Evolutionary conservation across 2,329 filamentous ascomycete species (phyloP).

Genomic region (Aspergillus ochraceoroseus): DNA sequence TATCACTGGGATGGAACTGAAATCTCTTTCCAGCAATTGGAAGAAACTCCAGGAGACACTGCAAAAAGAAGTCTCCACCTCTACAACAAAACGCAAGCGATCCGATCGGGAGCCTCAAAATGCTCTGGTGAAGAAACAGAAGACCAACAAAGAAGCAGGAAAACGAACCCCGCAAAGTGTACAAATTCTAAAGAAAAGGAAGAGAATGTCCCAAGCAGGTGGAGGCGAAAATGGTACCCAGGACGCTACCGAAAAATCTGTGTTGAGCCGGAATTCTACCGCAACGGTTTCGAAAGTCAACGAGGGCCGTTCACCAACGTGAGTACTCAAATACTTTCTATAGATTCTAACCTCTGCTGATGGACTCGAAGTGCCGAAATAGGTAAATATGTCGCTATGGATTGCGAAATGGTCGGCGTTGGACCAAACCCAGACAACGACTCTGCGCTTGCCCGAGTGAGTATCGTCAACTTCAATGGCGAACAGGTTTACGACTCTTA

Average conservation of each 20-base stretch:
- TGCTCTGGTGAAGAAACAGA: constrained; percentile 34
- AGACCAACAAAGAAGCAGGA: constrained; percentile 20
- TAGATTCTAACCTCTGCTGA: constrained; percentile 17
- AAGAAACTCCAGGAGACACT: constrained; percentile 48
- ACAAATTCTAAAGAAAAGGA: constrained; percentile 24
- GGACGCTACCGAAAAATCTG: constrained; percentile 56
- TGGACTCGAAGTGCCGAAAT: constrained; percentile 55
- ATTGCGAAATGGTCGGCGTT: constrained; percentile 98
- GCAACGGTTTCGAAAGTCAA: constrained; percentile 54
- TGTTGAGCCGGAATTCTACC: constrained; percentile 60
- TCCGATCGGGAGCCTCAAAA: constrained; percentile 30
- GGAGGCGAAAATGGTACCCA: constrained; percentile 52
- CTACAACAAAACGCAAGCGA: constrained; percentile 33
- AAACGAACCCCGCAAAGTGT: constrained; percentile 24
- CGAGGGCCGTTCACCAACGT: constrained; percentile 53
- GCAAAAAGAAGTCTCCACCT: constrained; percentile 29
- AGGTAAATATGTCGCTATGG: constrained; percentile 86
- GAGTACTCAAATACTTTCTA: constrained; percentile 16
- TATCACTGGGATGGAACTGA: constrained; percentile 40
- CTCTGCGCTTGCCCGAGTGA: constrained; percentile 78
- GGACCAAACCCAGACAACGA: constrained; percentile 57
- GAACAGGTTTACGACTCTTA: constrained; percentile 91
- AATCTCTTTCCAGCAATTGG: constrained; percentile 48
- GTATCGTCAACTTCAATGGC: constrained; percentile 89
- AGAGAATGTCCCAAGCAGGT: constrained; percentile 31